Evolutionary conservation across 331 rosid genomes (phyloP).

Genomic region (Phaseolus coccineus): DNA sequence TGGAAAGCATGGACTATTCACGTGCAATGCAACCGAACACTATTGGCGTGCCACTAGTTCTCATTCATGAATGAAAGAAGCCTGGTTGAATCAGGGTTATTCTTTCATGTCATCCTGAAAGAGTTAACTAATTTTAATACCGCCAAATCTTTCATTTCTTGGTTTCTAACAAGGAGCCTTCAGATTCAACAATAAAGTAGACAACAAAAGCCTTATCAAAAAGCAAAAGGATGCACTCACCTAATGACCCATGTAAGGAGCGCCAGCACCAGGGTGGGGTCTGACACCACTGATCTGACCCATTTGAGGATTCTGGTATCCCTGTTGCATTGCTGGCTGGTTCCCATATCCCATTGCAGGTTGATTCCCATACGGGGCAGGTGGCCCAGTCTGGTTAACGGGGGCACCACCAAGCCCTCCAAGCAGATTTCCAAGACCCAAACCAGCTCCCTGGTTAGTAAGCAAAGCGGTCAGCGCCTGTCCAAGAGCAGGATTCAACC

Average conservation of each 20-base stretch:
- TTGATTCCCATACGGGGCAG: slow-evolving; percentile 62
- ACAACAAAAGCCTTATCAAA: neutral
- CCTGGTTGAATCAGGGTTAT: neutral
- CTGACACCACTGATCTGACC: slow-evolving; percentile 67
- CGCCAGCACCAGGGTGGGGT: slow-evolving; percentile 74
- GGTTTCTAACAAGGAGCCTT: neutral
- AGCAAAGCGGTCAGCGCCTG: slow-evolving; percentile 74
- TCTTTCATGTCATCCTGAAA: slow-evolving; percentile 12
- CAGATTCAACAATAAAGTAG: neutral
- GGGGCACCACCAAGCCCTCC: slow-evolving; percentile 68
- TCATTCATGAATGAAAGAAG: neutral
- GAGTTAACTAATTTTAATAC: neutral
- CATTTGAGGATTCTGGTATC: slow-evolving; percentile 75
- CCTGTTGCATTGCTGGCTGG: slow-evolving; percentile 69
- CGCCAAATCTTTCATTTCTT: neutral
- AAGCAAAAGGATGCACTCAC: slow-evolving; percentile 43
- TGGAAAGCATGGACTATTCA: neutral
- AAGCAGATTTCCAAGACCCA: slow-evolving; percentile 69
- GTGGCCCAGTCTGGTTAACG: slow-evolving; percentile 57
- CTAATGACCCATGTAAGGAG: slow-evolving; percentile 84
- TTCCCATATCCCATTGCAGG: slow-evolving; percentile 63
- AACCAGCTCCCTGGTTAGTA: slow-evolving; percentile 67
- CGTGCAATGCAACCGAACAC: neutral
- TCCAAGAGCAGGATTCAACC: slow-evolving; percentile 68
- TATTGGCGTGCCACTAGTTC: neutral